Conservation (phyloP, 208 protist species). For the Wallacemonas rigidus region DNA sequence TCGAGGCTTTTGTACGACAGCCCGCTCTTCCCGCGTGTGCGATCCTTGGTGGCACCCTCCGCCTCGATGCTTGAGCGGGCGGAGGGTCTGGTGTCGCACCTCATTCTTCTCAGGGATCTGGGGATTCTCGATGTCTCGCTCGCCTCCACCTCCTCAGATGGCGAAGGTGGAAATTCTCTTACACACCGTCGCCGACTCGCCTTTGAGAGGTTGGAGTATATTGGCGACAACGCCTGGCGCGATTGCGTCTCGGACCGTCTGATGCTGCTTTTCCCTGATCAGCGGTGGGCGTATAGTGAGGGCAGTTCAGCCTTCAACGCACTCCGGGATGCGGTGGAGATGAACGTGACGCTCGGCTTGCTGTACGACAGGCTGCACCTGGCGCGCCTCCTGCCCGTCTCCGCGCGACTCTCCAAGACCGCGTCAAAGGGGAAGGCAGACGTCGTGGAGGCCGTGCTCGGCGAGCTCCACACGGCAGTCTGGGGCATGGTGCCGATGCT, state of each 20-base stretch:
- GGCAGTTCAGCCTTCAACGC: conserved; percentile 55
- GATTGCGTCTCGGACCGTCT: conserved; percentile 64
- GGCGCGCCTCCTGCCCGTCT: conserved; percentile 33
- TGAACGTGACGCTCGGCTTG: conserved; percentile 83
- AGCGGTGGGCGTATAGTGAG: conserved; percentile 80
- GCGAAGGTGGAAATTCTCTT: conserved; percentile 5
- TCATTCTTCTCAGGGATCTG: conserved; percentile 42
- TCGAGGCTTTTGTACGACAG: conserved; percentile 53
- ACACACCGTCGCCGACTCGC: conserved; percentile 65
- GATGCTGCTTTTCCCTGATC: conserved; percentile 72
- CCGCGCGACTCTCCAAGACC: conserved; percentile 10
- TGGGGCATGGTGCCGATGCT: conserved; percentile 65
- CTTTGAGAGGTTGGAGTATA: conserved; percentile 86
- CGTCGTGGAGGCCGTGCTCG: conserved; percentile 74
- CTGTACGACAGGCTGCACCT: conserved; percentile 79
- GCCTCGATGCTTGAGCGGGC: conserved; percentile 61
- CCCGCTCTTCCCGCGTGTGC: conserved; percentile 55
- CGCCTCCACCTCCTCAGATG: conserved; percentile 18
- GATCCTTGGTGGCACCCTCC: conserved; percentile 30
- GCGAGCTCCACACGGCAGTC: conserved; percentile 63
- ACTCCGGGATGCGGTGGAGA: conserved; percentile 73
- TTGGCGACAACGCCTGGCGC: conserved; percentile 84
- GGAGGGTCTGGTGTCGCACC: conserved; percentile 32
- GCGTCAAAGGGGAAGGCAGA: conserved; percentile 81
- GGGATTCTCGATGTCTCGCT: conserved; percentile 65